Evolutionary conservation across 2,329 filamentous ascomycete genomes (phyloP), one percentile per base, ranked within the genome.

Genomic region (Cladobotryum mycophilum): DNA sequence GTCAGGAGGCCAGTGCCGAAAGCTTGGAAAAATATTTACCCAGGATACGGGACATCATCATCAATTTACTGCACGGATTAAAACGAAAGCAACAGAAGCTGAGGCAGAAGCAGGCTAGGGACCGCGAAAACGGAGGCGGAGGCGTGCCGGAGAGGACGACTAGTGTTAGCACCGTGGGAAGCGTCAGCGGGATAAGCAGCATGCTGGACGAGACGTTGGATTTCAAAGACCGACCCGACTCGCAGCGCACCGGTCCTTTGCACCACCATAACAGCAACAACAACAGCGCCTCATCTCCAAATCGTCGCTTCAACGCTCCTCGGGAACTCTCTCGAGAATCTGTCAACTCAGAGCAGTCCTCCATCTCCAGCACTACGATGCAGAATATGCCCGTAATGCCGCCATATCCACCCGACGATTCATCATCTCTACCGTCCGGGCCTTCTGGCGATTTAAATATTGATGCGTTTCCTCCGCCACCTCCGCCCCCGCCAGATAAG

Each of bases 61-160:
- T 99, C 69, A 96, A 95, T 65, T 76, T 99, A 30, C 79, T 99
- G 8, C 93, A 99, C 66, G 93, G 93, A 2, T 72, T 99, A 56
- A 99, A 99, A 74, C 86, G 92, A 69, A 99, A 99, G 68, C 93
- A 99, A 66, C 91, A 95, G 64, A 89, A 90, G 61, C 71, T 99
- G 61, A 74, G 82, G 25, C 81, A 84, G 61, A 83, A 79, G 56
- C 79, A 84, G 58, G 67, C 74, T 4, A 73, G 49, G 51, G 81
- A 85, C 11, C 77, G 74, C 49, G 76, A 77, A 12, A 37, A 47
- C 35, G 48, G 44, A 2, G 68, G 68, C 6, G 70, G 69, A 48
- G 62, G 65, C 5, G 62, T 69, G 3, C 73, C 76, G 1, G 72
- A 73, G 49, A 71, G 79, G 55, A 76, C 77, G 13, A 80, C 76